These are phyloP conservation scores for Leucocoprinus birnbaumii DNA, from an alignment of 768 basidiomycete genomes.

Conservation along the genomic window DNA sequence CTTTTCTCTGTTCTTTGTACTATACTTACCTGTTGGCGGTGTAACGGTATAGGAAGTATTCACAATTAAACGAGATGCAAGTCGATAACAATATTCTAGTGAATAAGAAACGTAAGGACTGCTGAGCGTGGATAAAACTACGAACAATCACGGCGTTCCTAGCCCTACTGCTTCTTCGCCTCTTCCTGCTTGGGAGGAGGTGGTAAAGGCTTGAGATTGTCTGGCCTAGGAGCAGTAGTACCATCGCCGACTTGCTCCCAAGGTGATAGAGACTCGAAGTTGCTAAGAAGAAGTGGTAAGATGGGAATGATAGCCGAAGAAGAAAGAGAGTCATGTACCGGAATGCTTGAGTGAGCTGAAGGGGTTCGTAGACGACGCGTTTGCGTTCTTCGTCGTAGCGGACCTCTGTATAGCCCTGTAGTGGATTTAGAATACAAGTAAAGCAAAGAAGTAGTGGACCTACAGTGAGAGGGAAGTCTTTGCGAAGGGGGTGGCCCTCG, in stretches of 20 bases:
- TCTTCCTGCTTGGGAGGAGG: conserved; percentile 76
- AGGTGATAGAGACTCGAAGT: conserved; percentile 89
- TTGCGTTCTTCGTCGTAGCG: conserved; percentile 98
- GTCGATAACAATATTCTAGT: conserved; percentile 4
- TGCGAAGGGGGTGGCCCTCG: conserved; percentile 95
- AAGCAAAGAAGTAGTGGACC: conserved; percentile 21
- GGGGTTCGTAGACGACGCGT: conserved; percentile 95
- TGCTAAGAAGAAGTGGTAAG: conserved; percentile 44
- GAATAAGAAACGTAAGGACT: neutral
- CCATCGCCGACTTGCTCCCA: conserved; percentile 93
- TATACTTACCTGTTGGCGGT: neutral
- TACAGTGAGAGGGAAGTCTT: conserved; percentile 97
- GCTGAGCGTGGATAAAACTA: neutral
- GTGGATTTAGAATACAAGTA: conserved; percentile 3
- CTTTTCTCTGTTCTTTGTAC: neutral
- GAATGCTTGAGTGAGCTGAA: conserved; percentile 98
- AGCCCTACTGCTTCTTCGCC: conserved; percentile 64
- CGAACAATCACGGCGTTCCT: conserved; percentile 4
- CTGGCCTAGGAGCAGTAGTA: conserved; percentile 49
- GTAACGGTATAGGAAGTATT: neutral
- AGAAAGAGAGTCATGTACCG: conserved; percentile 48
- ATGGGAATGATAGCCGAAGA: neutral
- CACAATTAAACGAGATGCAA: neutral
- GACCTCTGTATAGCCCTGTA: conserved; percentile 95
- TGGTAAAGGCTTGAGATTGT: conserved; percentile 73